A percentile compares a stretch with the other conserved stretches of the same genome.
Evolutionary conservation across 805 yeast genomes (phyloP).

Genomic region (Starmerella lactis-condensi): DNA sequence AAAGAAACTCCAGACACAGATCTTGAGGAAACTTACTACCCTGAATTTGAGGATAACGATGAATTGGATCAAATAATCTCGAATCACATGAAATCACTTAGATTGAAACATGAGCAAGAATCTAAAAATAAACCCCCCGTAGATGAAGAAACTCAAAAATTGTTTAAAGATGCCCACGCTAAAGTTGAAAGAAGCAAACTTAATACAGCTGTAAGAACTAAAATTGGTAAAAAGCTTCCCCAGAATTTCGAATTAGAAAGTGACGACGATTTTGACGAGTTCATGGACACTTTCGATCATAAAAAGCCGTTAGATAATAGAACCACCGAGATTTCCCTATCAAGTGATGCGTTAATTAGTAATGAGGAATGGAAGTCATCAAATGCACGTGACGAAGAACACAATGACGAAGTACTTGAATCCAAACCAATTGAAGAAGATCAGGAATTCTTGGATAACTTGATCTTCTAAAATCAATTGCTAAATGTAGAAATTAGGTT

Average conservation of each 20-base stretch:
- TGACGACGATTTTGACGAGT: conserved; percentile 16
- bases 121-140: neutral
- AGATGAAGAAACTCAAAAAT: neutral
- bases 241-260: conserved; percentile 10
- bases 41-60: conserved; percentile 1
- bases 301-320: too few species aligned
- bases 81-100: conserved; percentile 1
- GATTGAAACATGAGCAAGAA: neutral
- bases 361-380: too few species aligned
- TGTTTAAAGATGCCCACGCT: conserved; percentile 10
- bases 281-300: conserved; percentile 12
- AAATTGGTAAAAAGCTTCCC: conserved; percentile 7
- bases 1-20: neutral
- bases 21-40: neutral
- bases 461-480: conserved; percentile 3
- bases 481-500: conserved; percentile 7
- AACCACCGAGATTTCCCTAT: too few species aligned
- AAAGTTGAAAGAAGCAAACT: conserved; percentile 10
- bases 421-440: conserved; percentile 6
- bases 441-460: conserved; percentile 9
- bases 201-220: conserved; percentile 7
- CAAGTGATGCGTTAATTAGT: too few species aligned
- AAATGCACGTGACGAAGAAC: too few species aligned
- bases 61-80: neutral
- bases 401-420: too few species aligned